These are phyloP conservation scores for Marchantia paleacea DNA, from an alignment of 225 moss, liverwort and hornwort genomes.

Conservation along the genomic window DNA sequence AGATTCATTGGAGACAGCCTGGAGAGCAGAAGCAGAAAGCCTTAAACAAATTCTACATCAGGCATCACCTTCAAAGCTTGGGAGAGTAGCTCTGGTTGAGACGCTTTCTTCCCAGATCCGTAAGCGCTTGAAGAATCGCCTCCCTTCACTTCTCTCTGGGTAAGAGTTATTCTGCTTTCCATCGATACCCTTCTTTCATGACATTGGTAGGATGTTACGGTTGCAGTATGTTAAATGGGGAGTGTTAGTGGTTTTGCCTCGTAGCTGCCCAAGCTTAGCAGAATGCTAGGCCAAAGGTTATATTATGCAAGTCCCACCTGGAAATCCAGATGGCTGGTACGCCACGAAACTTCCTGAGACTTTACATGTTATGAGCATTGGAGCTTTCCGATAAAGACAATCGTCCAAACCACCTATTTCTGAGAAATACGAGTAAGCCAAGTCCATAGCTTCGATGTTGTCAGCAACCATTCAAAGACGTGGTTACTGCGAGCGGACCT, in stretches of 20 bases:
- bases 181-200: not conserved
- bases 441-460: not conserved
- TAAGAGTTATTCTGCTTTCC: slow-evolving; percentile 24
- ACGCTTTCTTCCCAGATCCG: slow-evolving; percentile 81
- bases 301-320: not conserved
- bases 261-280: too few species aligned
- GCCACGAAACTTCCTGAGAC: not conserved
- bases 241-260: not conserved
- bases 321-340: not conserved
- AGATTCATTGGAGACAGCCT: slow-evolving; percentile 90
- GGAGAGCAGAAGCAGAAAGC: slow-evolving; percentile 95
- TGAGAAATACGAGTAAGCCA: not conserved
- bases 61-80: slow-evolving; percentile 75
- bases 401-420: not conserved
- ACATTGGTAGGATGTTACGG: not conserved
- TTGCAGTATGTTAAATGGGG: not conserved
- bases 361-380: not conserved
- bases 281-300: not conserved
- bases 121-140: slow-evolving; percentile 77
- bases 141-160: slow-evolving; percentile 87
- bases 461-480: not conserved
- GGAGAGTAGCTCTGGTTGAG: slow-evolving; percentile 89
- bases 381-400: not conserved
- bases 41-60: slow-evolving; percentile 75
- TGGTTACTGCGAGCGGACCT: not conserved